phyloP scores from a whole-genome alignment of 2,329 filamentous ascomycete genomes.

The Neonectria neomacrospora region DNA sequence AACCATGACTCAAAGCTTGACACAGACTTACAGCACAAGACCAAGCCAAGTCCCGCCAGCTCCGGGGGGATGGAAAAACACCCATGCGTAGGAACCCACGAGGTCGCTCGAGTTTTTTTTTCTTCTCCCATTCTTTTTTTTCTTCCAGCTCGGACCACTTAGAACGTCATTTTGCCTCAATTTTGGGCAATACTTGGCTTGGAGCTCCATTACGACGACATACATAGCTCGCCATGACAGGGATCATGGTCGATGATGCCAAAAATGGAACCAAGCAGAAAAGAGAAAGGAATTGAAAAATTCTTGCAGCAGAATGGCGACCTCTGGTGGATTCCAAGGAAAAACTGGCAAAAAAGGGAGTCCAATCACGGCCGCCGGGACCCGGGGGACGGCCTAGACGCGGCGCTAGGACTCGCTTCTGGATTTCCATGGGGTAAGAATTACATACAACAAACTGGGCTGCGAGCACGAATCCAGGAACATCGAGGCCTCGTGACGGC shows the following conservation, averaged over 20 bases:
- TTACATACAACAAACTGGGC: constrained; percentile 45
- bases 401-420: constrained; percentile 27
- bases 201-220: constrained; percentile 13
- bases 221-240: constrained; percentile 33
- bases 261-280: background rate
- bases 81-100: constrained; percentile 7
- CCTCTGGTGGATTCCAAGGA: constrained; percentile 27
- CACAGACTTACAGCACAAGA: background rate
- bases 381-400: constrained; percentile 5
- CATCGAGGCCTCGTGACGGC: constrained; percentile 43
- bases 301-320: constrained; percentile 19
- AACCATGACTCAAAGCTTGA: background rate
- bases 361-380: no score
- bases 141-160: constrained; percentile 13
- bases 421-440: constrained; percentile 46
- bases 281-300: background rate
- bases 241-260: constrained; percentile 21
- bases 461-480: constrained; percentile 38
- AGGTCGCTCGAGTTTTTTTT: constrained; percentile 14
- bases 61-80: background rate
- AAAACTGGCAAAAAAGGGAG: background rate
- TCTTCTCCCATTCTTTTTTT: background rate
- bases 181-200: constrained; percentile 19
- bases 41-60: background rate
- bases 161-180: constrained; percentile 13